Base-by-base conservation (phyloP, 306 rosid species). In the Acacia crassicarpa region DNA sequence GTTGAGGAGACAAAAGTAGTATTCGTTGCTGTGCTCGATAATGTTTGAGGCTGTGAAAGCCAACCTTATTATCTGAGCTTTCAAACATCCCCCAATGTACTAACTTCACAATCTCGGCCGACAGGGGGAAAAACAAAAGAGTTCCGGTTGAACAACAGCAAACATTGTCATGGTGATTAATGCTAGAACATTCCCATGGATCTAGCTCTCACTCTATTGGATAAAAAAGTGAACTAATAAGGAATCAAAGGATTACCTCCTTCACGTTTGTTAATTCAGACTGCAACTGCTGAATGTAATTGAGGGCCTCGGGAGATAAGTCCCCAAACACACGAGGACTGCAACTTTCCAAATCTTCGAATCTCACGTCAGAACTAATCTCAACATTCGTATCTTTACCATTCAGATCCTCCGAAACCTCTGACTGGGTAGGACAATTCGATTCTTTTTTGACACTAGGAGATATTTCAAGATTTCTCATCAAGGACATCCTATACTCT, bases 401-500 rank as follows among this genome's bases (percentile, higher is more conserved):
- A 78, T 76, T 82, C 78, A 75, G 85, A 27, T 46, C 80, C 38
- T 87, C 89, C 41, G 73, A 82, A 40, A 59, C 77, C 85, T 79
- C 86, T 4, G 20, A 61, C 46, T 40, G 58, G 9, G 40, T 78
- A 19, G 84, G 79, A 59, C 72, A 53, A 72, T 82, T 82, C 62
- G 74, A 84, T n/a, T 12, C 83, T 41, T 81, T 44, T 72, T 80
- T 45, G 70, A 45, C 82, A 73, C 45, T 71, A 27, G 80, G 77
- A 3, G 97, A 87, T 41, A 92, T 77, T 74, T 93, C 96, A 23
- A 95, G 85, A 88, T 95, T 95, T 91, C 97, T 92, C 88, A 54
- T 85, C 88, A 95, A 76, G 40, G 95, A 93, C 82, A 92, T 81
- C 84, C 99, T 86, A 83, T 95, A 95, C 88, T 93, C 99, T 8